A percentile compares a stretch with the other conserved stretches of the same genome.
These are phyloP conservation scores for Acrodontium crateriforme DNA, from an alignment of 2,329 filamentous ascomycete species.

Conservation along the genomic window DNA sequence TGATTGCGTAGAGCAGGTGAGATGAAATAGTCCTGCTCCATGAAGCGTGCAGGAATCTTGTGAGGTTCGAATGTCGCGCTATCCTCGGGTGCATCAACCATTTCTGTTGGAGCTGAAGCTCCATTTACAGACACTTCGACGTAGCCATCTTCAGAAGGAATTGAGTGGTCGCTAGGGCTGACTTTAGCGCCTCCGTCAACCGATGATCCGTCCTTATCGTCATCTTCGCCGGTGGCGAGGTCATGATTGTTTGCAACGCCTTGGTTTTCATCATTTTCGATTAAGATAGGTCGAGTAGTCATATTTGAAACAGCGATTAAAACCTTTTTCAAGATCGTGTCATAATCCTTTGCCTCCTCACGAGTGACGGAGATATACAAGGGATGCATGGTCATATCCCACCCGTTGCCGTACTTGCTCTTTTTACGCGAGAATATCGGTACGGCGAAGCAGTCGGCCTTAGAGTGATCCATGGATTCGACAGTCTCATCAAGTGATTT, in stretches of 20 bases:
- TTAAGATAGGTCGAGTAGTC: slow-evolving; percentile 55
- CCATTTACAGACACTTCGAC: slow-evolving; percentile 82
- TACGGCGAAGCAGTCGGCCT: slow-evolving; percentile 54
- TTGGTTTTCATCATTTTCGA: slow-evolving; percentile 35
- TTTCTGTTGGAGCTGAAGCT: slow-evolving; percentile 1
- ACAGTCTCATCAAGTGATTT: slow-evolving; percentile 35
- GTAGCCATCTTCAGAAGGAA: slow-evolving; percentile 80
- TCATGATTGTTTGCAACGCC: slow-evolving; percentile 7
- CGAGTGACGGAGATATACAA: slow-evolving; percentile 62
- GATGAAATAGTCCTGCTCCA: slow-evolving; percentile 31
- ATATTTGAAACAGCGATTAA: slow-evolving; percentile 62
- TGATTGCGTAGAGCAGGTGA: slow-evolving; percentile 46
- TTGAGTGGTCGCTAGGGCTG: slow-evolving; percentile 59
- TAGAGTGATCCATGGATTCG: slow-evolving; percentile 43
- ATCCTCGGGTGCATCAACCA: slow-evolving; percentile 1
- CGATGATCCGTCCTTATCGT: slow-evolving; percentile 38
- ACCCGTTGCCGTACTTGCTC: slow-evolving; percentile 25
- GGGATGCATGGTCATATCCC: slow-evolving; percentile 14
- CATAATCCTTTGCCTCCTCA: slow-evolving; percentile 55
- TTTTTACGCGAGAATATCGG: slow-evolving; percentile 48
- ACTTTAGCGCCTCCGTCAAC: slow-evolving; percentile 39
- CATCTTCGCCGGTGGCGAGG: slow-evolving; percentile 2
- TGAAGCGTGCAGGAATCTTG: slow-evolving; percentile 15
- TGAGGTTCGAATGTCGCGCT: slow-evolving; percentile 3
- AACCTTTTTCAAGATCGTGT: slow-evolving; percentile 66